phyloP scores from a whole-genome alignment of 768 basidiomycete species.

The Leucogyrophana mollusca region DNA sequence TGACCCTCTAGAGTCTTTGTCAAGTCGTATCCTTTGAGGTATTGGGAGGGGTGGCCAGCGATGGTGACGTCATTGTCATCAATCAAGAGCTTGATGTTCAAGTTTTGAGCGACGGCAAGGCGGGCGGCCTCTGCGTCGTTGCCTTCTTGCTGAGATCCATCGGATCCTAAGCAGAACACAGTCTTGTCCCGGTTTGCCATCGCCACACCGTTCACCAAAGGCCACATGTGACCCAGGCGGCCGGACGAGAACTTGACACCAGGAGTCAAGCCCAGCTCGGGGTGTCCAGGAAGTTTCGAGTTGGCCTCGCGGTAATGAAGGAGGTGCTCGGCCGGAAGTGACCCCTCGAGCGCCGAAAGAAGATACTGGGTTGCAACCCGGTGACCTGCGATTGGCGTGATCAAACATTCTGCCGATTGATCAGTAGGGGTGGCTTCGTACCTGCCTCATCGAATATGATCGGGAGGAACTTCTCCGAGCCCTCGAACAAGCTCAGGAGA shows the following conservation, averaged over 20 bases:
- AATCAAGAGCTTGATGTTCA: conserved; percentile 85
- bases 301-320: conserved; percentile 85
- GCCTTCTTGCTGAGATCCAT: conserved; percentile 90
- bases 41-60: conserved; percentile 86
- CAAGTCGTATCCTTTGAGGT: conserved; percentile 77
- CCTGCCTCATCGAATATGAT: conserved; percentile 83
- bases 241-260: conserved; percentile 92
- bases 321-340: conserved; percentile 71
- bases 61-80: conserved; percentile 94
- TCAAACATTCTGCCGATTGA: conserved; percentile 1
- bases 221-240: conserved; percentile 92
- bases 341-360: conserved; percentile 73
- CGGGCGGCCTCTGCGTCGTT: conserved; percentile 90
- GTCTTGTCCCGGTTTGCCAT: conserved; percentile 76
- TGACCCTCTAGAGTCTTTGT: conserved; percentile 76
- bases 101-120: conserved; percentile 76
- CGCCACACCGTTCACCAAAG: conserved; percentile 82
- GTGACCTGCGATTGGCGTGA: conserved; percentile 52
- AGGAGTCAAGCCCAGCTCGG: conserved; percentile 87
- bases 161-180: conserved; percentile 83
- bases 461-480: conserved; percentile 59
- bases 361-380: conserved; percentile 91
- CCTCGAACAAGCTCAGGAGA: conserved; percentile 69
- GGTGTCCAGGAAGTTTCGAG: conserved; percentile 86
- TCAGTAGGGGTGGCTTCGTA: conserved; percentile 29